Base-by-base conservation (phyloP, 208 protist genomes). In the Endotrypanum monterogeii region DNA sequence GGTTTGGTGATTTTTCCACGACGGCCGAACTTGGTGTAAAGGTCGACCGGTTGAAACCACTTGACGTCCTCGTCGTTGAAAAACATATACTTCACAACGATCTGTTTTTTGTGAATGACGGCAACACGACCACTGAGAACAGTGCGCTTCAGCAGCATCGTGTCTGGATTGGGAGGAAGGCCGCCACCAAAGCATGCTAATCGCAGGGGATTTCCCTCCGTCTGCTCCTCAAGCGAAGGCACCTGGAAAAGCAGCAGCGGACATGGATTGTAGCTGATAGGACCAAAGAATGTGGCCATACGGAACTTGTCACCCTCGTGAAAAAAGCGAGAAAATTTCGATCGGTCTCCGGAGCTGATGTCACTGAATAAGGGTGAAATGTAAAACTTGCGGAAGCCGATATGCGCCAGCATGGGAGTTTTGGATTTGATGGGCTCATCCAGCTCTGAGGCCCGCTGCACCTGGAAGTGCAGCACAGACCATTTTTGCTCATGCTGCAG, bases 1-100 rank as follows among this genome's bases (percentile, higher is more conserved):
- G 97, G 79, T 83, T 99, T 98, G 41, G 88, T 89, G 67, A 99
- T 99, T 75, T 98, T 94, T 35, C 98, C 98, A 46, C 86, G 86
- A 57, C 96, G 87, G 39, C 98, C 98, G 54, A 98, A 80, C 63
- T 98, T 98, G 7, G 98, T 99, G 71, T 93, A 98, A 5, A 99
- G 85, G 83, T 99, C 98, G 18, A 99, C 94, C 6, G 97, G 96
- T 80, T 98, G 94, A 77, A 99, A 99, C 97, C 97, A 99, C 28
- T 88, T 86, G 55, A 99, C 90, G 85, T 99, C 98, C 14, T 99
- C 97, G 58, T 96, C 90, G 76, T 98, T 97, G 77, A 96, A 94
- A 76, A 98, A 98, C 93, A 98, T 98, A 75, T 92, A 99, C 78
- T 98, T 93, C 61, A 99, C 93, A 44, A 99, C 94, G 80, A 94